Evolutionary conservation across 495 filamentous ascomycete genomes (phyloP).

Genomic region (Aspergillus homomorphus): DNA sequence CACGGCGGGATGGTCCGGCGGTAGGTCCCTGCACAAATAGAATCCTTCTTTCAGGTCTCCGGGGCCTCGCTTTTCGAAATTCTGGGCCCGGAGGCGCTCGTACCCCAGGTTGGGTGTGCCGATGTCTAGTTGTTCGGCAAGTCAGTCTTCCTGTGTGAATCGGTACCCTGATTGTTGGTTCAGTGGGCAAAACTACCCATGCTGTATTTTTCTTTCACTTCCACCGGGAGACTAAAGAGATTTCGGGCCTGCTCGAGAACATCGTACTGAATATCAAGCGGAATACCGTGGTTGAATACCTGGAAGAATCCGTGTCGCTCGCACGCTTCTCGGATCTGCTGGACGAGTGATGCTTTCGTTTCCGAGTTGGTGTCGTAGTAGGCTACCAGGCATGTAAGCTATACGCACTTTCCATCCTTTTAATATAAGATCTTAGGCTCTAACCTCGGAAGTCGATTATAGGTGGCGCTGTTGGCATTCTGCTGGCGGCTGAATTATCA

Average conservation of each 20-base stretch:
- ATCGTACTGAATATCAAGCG: constrained; percentile 59
- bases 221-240: constrained; percentile 73
- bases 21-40: constrained; percentile 39
- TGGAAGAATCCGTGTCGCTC: constrained; percentile 77
- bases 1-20: constrained; percentile 29
- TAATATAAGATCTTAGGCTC: neutral
- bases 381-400: constrained; percentile 7
- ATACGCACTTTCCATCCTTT: neutral
- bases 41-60: constrained; percentile 50
- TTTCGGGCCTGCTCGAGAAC: constrained; percentile 64
- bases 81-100: constrained; percentile 41
- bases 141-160: too few relatives aligned
- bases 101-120: constrained; percentile 37
- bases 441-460: constrained; percentile 13
- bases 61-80: constrained; percentile 33
- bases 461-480: constrained; percentile 13
- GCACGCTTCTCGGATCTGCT: constrained; percentile 20
- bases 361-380: constrained; percentile 15
- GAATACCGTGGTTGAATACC: constrained; percentile 72
- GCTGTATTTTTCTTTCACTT: constrained; percentile 43
- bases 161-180: neutral
- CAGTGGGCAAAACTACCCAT: constrained; percentile 16
- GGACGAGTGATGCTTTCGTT: constrained; percentile 8
- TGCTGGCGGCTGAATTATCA: too few relatives aligned
- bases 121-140: constrained; percentile 9